Conservation (phyloP, 2,329 filamentous ascomycete species). For the Colletotrichum theobromicola region DNA sequence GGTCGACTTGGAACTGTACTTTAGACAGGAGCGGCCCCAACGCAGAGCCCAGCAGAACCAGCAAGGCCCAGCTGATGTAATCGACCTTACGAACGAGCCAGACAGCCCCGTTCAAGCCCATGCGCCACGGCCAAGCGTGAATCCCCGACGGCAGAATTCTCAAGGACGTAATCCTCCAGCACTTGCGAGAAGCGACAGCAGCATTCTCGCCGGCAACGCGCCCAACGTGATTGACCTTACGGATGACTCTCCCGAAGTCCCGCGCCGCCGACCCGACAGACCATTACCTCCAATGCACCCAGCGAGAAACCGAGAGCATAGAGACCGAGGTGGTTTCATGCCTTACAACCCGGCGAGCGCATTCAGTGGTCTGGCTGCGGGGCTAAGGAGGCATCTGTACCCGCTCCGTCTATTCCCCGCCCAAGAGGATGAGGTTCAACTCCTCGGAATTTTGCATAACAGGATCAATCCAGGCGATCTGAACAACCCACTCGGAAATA, state of each 20-base stretch:
- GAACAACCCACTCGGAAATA: conserved; percentile 20
- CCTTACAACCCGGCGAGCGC: background rate
- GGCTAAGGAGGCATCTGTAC: conserved; percentile 2
- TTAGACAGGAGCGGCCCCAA: background rate
- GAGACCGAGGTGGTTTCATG: background rate
- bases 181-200: conserved; percentile 50
- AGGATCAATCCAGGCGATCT: conserved; percentile 7
- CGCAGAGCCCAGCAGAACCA: conserved; percentile 6
- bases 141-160: conserved; percentile 47
- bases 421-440: conserved; percentile 13
- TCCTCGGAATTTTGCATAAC: conserved; percentile 14
- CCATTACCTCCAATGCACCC: conserved; percentile 10
- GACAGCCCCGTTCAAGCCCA: conserved; percentile 45
- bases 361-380: conserved; percentile 12
- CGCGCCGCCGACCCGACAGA: conserved; percentile 3
- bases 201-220: conserved; percentile 36
- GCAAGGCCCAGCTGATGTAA: conserved; percentile 35
- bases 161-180: conserved; percentile 45
- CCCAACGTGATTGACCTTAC: conserved; percentile 58
- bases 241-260: conserved; percentile 43
- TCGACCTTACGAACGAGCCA: conserved; percentile 56
- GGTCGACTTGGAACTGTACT: conserved; percentile 28
- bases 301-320: conserved; percentile 21
- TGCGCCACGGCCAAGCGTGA: conserved; percentile 26
- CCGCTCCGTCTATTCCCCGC: conserved; percentile 8